Conservation (phyloP, 2,329 filamentous ascomycete species). For the Diaporthe caulivora region DNA sequence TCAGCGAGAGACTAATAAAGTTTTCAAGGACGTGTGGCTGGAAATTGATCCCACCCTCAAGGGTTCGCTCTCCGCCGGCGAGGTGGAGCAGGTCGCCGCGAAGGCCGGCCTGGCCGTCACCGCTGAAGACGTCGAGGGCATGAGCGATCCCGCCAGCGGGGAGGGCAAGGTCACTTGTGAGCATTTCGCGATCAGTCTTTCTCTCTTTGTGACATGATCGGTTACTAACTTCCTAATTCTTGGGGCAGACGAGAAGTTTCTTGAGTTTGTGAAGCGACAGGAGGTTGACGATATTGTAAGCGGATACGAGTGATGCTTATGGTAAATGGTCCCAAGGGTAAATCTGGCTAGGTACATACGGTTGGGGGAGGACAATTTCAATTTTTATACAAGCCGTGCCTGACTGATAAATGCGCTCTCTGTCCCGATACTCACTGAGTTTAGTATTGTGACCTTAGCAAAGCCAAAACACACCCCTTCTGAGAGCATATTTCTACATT, state of each 20-base stretch:
- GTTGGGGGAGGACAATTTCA: neutral
- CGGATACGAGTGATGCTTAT: conserved; percentile 39
- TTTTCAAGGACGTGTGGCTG: conserved; percentile 49
- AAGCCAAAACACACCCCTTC: neutral
- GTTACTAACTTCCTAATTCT: neutral
- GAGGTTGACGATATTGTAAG: conserved; percentile 46
- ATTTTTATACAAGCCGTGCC: neutral
- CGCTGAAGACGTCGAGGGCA: conserved; percentile 49
- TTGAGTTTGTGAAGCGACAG: conserved; percentile 51
- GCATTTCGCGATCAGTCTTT: conserved; percentile 34
- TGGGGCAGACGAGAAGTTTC: conserved; percentile 49
- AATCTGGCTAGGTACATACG: neutral
- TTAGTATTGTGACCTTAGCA: neutral
- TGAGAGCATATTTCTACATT: neutral
- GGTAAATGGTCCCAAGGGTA: neutral
- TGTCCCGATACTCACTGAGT: neutral
- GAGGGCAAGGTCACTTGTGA: conserved; percentile 53
- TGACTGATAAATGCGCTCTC: neutral
- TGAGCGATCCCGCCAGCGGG: conserved; percentile 51
- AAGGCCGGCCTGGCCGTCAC: conserved; percentile 49
- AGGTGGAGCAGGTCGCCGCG: conserved; percentile 51
- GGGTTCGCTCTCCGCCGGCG: conserved; percentile 49
- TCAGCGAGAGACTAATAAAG: conserved; percentile 37
- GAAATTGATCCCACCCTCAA: conserved; percentile 50
- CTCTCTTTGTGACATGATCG: neutral